Evolutionary conservation across 805 yeast genomes (phyloP).

Genomic region (Metschnikowia corniflorae): DNA sequence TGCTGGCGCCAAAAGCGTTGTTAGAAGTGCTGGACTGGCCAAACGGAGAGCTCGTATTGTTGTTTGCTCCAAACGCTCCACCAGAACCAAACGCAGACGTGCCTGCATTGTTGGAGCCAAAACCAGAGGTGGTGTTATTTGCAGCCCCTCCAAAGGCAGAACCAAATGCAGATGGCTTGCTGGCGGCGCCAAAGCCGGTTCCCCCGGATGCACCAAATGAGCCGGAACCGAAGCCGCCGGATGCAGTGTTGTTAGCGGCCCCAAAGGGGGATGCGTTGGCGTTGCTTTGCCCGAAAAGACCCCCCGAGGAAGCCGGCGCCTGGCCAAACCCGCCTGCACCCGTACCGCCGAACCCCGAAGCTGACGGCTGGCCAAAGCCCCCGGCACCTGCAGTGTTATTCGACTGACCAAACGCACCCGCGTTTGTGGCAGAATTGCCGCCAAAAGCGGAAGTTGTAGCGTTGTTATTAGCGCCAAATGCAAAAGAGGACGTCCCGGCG

Average conservation of each 20-base stretch:
- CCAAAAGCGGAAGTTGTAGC: conserved; percentile 15
- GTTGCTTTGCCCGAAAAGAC: conserved; percentile 16
- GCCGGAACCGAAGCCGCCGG: conserved; percentile 14
- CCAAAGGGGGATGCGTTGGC: conserved; percentile 16
- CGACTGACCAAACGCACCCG: conserved; percentile 35
- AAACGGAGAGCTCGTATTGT: conserved; percentile 10
- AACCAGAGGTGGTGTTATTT: conserved; percentile 18
- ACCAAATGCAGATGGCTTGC: conserved; percentile 21
- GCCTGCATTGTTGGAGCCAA: conserved; percentile 24
- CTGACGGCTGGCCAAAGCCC: conserved; percentile 25
- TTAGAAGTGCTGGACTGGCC: conserved; percentile 15
- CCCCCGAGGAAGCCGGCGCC: conserved; percentile 20
- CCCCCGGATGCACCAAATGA: conserved; percentile 12
- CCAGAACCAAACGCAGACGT: conserved; percentile 17
- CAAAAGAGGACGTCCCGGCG: conserved; percentile 10
- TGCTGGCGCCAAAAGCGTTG: conserved; percentile 31
- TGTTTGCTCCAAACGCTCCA: conserved; percentile 15
- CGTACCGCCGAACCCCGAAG: conserved; percentile 19
- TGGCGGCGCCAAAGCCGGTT: conserved; percentile 25
- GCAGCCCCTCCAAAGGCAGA: conserved; percentile 37
- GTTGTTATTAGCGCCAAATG: conserved; percentile 25
- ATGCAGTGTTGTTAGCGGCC: conserved; percentile 9
- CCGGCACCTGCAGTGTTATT: conserved; percentile 1
- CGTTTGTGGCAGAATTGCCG: conserved; percentile 18
- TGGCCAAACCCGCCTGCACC: conserved; percentile 21